Evolutionary conservation across 495 filamentous ascomycete genomes (phyloP).

Genomic region (Penicillium salamii): DNA sequence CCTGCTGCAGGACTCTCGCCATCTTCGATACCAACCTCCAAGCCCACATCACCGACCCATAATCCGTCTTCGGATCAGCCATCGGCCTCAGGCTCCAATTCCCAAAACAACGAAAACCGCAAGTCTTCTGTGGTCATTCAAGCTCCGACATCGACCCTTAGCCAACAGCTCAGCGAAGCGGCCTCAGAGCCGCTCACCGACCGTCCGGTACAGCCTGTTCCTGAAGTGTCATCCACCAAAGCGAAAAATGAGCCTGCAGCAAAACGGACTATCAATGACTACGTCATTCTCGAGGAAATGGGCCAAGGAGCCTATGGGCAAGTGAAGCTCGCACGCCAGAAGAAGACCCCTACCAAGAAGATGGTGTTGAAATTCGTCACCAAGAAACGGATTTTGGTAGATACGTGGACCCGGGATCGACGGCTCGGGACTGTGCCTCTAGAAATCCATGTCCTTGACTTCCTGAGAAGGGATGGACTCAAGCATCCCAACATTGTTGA

Average conservation of each 20-base stretch:
- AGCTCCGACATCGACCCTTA: conserved; percentile 64
- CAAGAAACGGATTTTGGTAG: conserved; percentile 92
- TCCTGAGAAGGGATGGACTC: conserved; percentile 79
- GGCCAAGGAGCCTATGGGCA: conserved; percentile 97
- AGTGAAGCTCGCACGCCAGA: conserved; percentile 92
- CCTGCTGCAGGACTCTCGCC: conserved; percentile 50
- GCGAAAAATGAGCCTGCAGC: conserved; percentile 32
- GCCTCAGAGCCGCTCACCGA: conserved; percentile 53
- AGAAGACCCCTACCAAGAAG: conserved; percentile 70
- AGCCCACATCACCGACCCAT: conserved; percentile 16
- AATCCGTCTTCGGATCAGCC: conserved; percentile 3
- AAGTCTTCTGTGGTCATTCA: conserved; percentile 28
- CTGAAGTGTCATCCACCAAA: conserved; percentile 32
- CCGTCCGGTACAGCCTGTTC: conserved; percentile 42
- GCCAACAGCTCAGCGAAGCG: conserved; percentile 72
- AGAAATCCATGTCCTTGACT: conserved; percentile 97
- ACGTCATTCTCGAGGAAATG: conserved; percentile 95
- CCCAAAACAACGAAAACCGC: conserved; percentile 7
- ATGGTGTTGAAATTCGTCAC: conserved; percentile 98
- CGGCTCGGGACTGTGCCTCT: conserved; percentile 93
- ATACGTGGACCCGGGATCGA: conserved; percentile 96
- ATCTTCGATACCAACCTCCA: conserved; percentile 17
- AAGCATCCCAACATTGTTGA: conserved; percentile 96
- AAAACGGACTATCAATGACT: conserved; percentile 87
- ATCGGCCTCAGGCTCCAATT: not conserved